These are phyloP conservation scores for Musa beccarii DNA, from an alignment of 176 grass and related monocot genomes.

Conservation along the genomic window DNA sequence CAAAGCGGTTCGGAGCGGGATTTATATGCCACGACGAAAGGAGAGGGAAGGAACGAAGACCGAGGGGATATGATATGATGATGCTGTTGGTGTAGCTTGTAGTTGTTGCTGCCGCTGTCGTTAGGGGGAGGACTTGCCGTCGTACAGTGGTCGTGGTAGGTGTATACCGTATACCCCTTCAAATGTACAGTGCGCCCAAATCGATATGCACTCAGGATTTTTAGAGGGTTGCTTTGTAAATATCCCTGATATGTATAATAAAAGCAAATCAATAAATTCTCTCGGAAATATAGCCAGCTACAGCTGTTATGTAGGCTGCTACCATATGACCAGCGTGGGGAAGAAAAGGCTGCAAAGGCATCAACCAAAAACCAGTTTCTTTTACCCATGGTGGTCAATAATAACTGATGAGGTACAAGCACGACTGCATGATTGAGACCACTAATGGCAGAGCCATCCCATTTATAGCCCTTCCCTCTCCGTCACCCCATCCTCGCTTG, in stretches of 20 bases:
- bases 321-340: background rate
- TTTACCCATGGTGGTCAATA: background rate
- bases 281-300: too few relatives aligned
- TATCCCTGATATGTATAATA: too few relatives aligned
- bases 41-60: background rate
- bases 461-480: background rate
- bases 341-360: background rate
- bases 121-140: background rate
- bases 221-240: too few relatives aligned
- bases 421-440: background rate
- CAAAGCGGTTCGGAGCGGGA: background rate
- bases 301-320: background rate
- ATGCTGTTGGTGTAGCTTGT: background rate
- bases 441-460: background rate
- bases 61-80: constrained; percentile 2
- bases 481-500: background rate
- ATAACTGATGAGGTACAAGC: background rate
- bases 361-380: too few relatives aligned
- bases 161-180: background rate
- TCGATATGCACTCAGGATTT: background rate
- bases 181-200: background rate
- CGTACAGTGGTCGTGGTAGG: background rate
- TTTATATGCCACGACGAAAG: background rate
- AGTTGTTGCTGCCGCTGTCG: background rate
- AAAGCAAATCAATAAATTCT: too few relatives aligned